A percentile compares a stretch with the other conserved stretches of the same genome.
Conservation (phyloP, 2,329 filamentous ascomycete species). For the Diaporthe longicolla region DNA sequence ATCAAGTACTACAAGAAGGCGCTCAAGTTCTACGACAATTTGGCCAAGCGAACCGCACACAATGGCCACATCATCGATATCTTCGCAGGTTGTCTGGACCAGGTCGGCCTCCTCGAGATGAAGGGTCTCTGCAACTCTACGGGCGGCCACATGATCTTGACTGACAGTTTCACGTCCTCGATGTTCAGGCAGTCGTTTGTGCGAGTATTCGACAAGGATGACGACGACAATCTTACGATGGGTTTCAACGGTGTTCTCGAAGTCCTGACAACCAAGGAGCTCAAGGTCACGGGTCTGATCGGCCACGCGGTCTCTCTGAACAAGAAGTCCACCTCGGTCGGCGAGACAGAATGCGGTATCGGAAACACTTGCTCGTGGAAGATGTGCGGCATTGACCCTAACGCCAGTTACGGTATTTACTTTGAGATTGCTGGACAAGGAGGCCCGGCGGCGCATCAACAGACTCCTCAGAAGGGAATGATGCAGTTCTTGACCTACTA, state of each 20-base stretch:
- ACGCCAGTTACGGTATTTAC: constrained; percentile 94
- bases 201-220: constrained; percentile 97
- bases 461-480: constrained; percentile 91
- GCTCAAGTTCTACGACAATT: constrained; percentile 95
- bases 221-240: constrained; percentile 94
- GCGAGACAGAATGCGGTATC: constrained; percentile 97
- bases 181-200: constrained; percentile 99
- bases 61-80: constrained; percentile 99
- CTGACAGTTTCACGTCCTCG: constrained; percentile 97
- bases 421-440: constrained; percentile 98
- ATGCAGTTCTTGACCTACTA: constrained; percentile 99
- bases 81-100: constrained; percentile 96
- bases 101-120: constrained; percentile 98
- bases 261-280: constrained; percentile 95
- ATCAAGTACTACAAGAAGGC: constrained; percentile 99
- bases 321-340: constrained; percentile 97
- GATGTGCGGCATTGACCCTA: constrained; percentile 98
- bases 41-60: constrained; percentile 94
- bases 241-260: constrained; percentile 98
- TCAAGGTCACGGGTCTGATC: constrained; percentile 97
- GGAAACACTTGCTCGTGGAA: constrained; percentile 99
- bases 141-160: constrained; percentile 97
- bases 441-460: constrained; percentile 86
- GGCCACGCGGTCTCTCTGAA: constrained; percentile 97
- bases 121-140: constrained; percentile 96